These are phyloP conservation scores for Ophiostoma quercus DNA, from an alignment of 2,329 filamentous ascomycete genomes.

Conservation along the genomic window DNA sequence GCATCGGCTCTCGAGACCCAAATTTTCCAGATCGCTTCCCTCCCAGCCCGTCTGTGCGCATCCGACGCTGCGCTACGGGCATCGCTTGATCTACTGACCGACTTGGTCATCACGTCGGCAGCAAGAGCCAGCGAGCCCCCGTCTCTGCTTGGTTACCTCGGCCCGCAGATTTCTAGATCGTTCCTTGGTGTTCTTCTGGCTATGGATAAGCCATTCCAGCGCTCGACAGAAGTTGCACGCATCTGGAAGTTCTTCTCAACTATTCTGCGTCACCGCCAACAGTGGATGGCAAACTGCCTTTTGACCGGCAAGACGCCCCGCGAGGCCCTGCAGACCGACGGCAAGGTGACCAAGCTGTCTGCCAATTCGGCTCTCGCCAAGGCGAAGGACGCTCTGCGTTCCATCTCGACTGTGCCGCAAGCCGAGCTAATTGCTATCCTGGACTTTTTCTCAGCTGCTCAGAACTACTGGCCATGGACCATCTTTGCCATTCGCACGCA, in stretches of 20 bases:
- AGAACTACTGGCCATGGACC: slow-evolving; percentile 95
- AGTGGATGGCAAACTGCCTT: slow-evolving; percentile 92
- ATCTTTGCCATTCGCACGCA: slow-evolving; percentile 75
- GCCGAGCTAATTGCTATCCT: slow-evolving; percentile 68
- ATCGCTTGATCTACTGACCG: slow-evolving; percentile 64
- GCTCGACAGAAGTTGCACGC: slow-evolving; percentile 57
- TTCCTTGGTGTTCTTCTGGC: slow-evolving; percentile 75
- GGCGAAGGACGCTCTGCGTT: slow-evolving; percentile 65
- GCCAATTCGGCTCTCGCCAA: slow-evolving; percentile 64
- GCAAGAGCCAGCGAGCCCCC: slow-evolving; percentile 65
- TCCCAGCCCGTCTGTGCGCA: slow-evolving; percentile 72
- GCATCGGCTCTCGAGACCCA: slow-evolving; percentile 67
- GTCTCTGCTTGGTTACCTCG: slow-evolving; percentile 88
- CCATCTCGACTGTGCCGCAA: slow-evolving; percentile 59
- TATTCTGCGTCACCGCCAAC: slow-evolving; percentile 82
- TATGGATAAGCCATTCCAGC: slow-evolving; percentile 68
- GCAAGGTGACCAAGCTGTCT: slow-evolving; percentile 45
- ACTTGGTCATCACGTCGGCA: slow-evolving; percentile 64
- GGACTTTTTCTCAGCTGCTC: slow-evolving; percentile 79
- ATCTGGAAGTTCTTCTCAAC: slow-evolving; percentile 85
- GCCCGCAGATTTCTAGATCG: slow-evolving; percentile 72
- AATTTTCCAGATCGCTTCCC: slow-evolving; percentile 72
- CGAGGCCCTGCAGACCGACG: slow-evolving; percentile 58
- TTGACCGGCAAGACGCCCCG: slow-evolving; percentile 82
- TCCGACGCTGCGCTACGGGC: slow-evolving; percentile 60